phyloP scores from a whole-genome alignment of 176 grass and related monocot species.

The Tillandsia fasciculata region DNA sequence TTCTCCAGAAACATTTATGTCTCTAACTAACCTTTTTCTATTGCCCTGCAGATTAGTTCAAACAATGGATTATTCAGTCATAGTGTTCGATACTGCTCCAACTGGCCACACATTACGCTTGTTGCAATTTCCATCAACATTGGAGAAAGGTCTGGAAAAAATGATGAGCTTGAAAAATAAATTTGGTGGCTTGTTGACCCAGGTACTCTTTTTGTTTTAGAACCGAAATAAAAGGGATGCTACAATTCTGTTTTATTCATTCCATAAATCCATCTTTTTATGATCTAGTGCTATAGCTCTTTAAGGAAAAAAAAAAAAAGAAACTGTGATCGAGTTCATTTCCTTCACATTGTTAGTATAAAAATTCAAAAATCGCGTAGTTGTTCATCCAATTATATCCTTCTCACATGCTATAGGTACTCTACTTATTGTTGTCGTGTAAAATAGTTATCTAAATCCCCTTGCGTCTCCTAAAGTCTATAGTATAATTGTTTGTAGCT shows the following conservation, averaged over 20 bases:
- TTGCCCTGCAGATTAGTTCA: conserved; percentile 77
- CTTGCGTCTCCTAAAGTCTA: no score
- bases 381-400: no score
- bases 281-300: neutral
- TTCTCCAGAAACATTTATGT: neutral
- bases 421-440: no score
- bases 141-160: conserved; percentile 98
- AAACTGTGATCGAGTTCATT: neutral
- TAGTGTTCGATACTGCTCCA: conserved; percentile 98
- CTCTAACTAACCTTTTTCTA: conserved; percentile 7
- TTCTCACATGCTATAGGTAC: no score
- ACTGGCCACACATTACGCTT: conserved; percentile 93
- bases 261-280: neutral
- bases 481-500: no score
- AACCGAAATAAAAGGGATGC: conserved; percentile 13
- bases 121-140: conserved; percentile 91
- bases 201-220: conserved; percentile 46
- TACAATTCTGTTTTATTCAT: neutral
- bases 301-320: neutral
- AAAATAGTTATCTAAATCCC: no score
- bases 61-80: conserved; percentile 99
- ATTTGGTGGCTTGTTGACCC: conserved; percentile 85
- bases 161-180: conserved; percentile 88
- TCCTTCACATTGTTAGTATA: no score
- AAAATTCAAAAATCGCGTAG: no score